phyloP scores from a whole-genome alignment of 306 rosid species.

The Fragaria iinumae region DNA sequence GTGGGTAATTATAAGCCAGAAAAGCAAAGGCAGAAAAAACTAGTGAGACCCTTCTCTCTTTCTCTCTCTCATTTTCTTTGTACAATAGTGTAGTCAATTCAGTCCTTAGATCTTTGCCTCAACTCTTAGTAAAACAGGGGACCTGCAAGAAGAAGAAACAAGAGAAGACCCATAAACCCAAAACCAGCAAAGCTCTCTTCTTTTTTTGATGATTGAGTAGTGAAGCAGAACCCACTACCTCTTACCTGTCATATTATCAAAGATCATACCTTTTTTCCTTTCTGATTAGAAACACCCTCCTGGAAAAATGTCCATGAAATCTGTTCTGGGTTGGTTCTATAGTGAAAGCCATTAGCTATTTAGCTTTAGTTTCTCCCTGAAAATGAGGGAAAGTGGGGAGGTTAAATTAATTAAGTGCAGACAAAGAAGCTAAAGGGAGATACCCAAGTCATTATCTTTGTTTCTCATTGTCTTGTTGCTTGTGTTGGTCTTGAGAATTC shows the following conservation, averaged over 20 bases:
- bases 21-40: constrained; percentile 8
- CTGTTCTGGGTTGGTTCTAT: constrained; percentile 20
- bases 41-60: constrained; percentile 21
- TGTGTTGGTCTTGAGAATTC: constrained; percentile 27
- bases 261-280: constrained; percentile 9
- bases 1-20: constrained; percentile 37
- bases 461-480: constrained; percentile 14
- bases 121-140: constrained; percentile 21
- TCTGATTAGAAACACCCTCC: constrained; percentile 15
- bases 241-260: constrained; percentile 42
- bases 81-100: constrained; percentile 6
- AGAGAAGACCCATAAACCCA: constrained; percentile 32
- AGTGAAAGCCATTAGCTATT: constrained; percentile 42
- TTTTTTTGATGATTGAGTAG: constrained; percentile 47
- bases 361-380: constrained; percentile 37
- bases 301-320: constrained; percentile 21
- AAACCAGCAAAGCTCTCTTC: constrained; percentile 22
- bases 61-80: constrained; percentile 4
- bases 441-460: constrained; percentile 24
- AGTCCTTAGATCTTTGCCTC: constrained; percentile 37
- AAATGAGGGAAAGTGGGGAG: constrained; percentile 36
- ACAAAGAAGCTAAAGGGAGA: constrained; percentile 3
- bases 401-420: constrained; percentile 1
- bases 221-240: constrained; percentile 42
- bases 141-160: constrained; percentile 5